Conservation (phyloP, 768 basidiomycete species). For the Tulasnella sp. region DNA sequence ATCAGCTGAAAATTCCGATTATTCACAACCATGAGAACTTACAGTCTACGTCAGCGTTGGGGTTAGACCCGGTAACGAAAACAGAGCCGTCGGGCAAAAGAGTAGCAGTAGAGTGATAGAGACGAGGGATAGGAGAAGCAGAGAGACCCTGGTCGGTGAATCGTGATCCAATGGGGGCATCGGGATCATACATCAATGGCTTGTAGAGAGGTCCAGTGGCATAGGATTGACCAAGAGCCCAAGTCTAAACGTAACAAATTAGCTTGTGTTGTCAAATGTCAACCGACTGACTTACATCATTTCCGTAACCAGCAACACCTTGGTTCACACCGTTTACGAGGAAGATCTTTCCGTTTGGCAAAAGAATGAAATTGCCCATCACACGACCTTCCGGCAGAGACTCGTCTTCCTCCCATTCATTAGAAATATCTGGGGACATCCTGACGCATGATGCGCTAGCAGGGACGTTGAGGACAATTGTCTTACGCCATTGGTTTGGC, state of each 20-base stretch:
- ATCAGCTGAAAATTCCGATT: no score
- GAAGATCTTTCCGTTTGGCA: conserved; percentile 61
- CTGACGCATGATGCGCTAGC: conserved; percentile 65
- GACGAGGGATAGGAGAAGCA: conserved; percentile 50
- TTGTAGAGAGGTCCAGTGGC: conserved; percentile 58
- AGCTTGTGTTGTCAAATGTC: no score
- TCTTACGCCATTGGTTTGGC: conserved; percentile 15
- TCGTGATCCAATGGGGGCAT: conserved; percentile 39
- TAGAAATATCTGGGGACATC: conserved; percentile 47
- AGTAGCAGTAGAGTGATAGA: conserved; percentile 78
- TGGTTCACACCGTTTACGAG: conserved; percentile 56
- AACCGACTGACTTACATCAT: conserved; percentile 38
- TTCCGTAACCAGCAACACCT: conserved; percentile 18
- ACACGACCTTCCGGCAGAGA: conserved; percentile 57
- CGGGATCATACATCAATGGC: conserved; percentile 57
- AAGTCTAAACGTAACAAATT: no score
- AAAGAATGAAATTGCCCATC: conserved; percentile 71
- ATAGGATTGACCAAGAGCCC: conserved; percentile 59
- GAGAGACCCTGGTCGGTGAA: conserved; percentile 49
- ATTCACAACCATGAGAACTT: no score
- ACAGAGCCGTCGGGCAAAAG: conserved; percentile 56
- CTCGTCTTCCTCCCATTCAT: conserved; percentile 52
- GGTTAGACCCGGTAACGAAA: conserved; percentile 75
- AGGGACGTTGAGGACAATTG: conserved; percentile 21
- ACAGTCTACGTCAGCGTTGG: conserved; percentile 68